Evolutionary conservation across 345 rosid genomes (phyloP).

Genomic region (Salix arbutifolia): DNA sequence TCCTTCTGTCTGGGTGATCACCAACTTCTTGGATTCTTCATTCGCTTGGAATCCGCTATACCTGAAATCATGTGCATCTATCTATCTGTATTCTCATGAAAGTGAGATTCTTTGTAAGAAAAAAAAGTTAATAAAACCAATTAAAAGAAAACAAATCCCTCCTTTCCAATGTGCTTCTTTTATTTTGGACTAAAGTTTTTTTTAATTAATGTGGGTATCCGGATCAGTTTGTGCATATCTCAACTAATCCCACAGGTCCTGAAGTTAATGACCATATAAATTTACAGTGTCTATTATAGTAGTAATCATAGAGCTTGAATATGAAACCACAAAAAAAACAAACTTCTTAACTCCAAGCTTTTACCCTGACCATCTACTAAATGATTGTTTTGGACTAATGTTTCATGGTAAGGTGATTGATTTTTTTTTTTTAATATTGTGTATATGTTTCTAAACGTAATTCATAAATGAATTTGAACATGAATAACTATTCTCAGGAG

Average conservation of each 20-base stretch:
- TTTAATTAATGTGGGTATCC: no score
- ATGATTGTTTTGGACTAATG: no score
- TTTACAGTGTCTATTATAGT: no score
- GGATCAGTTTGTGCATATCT: no score
- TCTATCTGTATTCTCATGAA: background rate
- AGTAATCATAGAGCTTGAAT: accelerated
- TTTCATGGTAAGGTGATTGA: no score
- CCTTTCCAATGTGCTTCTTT: background rate
- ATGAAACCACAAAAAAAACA: no score
- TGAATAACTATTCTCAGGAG: no score
- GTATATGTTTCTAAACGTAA: no score
- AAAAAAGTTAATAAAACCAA: background rate
- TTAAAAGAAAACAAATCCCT: background rate
- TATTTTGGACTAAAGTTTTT: background rate
- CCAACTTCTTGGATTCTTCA: background rate
- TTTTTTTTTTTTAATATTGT: no score
- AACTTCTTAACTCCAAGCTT: accelerated
- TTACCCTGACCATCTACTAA: no score
- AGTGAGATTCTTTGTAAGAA: background rate
- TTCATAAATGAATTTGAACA: no score
- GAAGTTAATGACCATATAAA: no score
- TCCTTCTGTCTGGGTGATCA: background rate
- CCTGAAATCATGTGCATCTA: background rate
- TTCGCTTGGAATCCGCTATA: background rate
- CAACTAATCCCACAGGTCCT: accelerated